These are phyloP conservation scores for Lasiosphaeriaceae sp. DNA, from an alignment of 495 filamentous ascomycete genomes.

Conservation along the genomic window DNA sequence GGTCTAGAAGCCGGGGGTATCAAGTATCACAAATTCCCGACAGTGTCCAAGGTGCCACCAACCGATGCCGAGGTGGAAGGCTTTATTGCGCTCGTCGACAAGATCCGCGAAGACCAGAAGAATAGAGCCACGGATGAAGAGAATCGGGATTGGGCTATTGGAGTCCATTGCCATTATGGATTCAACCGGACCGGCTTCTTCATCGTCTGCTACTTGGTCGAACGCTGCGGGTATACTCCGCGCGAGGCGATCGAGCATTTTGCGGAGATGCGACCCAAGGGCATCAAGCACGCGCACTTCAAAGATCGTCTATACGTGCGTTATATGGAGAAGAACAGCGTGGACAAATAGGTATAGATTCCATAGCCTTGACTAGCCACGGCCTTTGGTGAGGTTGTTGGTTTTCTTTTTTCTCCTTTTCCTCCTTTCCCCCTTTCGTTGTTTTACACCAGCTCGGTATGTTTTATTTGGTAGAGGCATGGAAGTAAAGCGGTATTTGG, in stretches of 20 bases:
- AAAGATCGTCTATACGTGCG: constrained; percentile 79
- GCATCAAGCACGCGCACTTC: constrained; percentile 88
- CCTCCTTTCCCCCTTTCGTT: neutral
- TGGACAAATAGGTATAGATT: constrained; percentile 1
- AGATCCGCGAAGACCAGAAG: constrained; percentile 52
- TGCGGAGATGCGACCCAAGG: constrained; percentile 65
- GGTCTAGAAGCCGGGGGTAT: constrained; percentile 69
- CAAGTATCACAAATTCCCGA: constrained; percentile 82
- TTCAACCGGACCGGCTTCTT: constrained; percentile 92
- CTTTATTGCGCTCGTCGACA: constrained; percentile 78
- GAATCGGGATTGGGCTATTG: constrained; percentile 53
- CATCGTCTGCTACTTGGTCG: constrained; percentile 86
- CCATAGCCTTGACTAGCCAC: no score
- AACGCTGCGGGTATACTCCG: constrained; percentile 66
- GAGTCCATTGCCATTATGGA: constrained; percentile 93
- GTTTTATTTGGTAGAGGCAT: neutral
- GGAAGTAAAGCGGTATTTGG: neutral
- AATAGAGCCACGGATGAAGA: constrained; percentile 31
- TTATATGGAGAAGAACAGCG: constrained; percentile 44
- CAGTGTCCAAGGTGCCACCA: constrained; percentile 88
- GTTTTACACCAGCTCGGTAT: neutral
- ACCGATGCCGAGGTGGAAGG: constrained; percentile 66
- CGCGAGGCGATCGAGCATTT: constrained; percentile 81
- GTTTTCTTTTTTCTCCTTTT: neutral
- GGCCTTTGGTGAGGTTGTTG: no score